A percentile compares a stretch with the other conserved stretches of the same genome.
These are phyloP conservation scores for Aegilops longissima DNA, from an alignment of 176 grass and related monocot species.

Conservation along the genomic window DNA sequence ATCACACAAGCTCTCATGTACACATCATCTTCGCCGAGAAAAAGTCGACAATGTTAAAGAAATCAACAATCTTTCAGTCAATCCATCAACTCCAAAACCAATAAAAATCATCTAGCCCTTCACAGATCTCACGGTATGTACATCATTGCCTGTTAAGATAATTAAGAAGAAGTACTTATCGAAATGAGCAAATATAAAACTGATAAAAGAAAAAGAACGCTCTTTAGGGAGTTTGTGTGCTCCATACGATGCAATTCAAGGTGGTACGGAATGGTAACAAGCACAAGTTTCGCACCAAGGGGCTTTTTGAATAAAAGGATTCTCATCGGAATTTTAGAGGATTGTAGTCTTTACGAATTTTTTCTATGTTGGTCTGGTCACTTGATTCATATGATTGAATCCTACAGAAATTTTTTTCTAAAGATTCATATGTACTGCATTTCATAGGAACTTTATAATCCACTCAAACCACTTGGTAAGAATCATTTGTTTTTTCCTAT, in stretches of 20 bases:
- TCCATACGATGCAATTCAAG: neutral
- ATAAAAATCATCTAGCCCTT: neutral
- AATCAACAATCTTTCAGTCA: constrained; percentile 24
- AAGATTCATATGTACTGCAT: too few species aligned
- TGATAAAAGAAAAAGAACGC: neutral
- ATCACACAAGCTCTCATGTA: neutral
- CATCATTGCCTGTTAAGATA: constrained; percentile 50
- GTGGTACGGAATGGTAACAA: neutral
- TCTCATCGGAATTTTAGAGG: too few species aligned
- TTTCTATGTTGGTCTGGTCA: too few species aligned
- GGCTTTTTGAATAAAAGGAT: too few species aligned
- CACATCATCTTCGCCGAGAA: neutral
- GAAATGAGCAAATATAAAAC: neutral
- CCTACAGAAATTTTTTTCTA: too few species aligned
- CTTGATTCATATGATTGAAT: too few species aligned
- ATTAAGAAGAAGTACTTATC: constrained; percentile 29
- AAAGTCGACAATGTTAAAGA: neutral
- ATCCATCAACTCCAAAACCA: constrained; percentile 15
- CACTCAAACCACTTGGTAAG: too few species aligned
- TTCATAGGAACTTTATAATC: too few species aligned
- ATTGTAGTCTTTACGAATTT: too few species aligned
- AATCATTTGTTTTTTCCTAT: too few species aligned
- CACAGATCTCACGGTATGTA: constrained; percentile 33
- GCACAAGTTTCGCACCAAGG: neutral
- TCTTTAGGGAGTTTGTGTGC: neutral